Base-by-base conservation (phyloP, 2,329 filamentous ascomycete genomes). In the Ceratocystiopsis minuta region DNA sequence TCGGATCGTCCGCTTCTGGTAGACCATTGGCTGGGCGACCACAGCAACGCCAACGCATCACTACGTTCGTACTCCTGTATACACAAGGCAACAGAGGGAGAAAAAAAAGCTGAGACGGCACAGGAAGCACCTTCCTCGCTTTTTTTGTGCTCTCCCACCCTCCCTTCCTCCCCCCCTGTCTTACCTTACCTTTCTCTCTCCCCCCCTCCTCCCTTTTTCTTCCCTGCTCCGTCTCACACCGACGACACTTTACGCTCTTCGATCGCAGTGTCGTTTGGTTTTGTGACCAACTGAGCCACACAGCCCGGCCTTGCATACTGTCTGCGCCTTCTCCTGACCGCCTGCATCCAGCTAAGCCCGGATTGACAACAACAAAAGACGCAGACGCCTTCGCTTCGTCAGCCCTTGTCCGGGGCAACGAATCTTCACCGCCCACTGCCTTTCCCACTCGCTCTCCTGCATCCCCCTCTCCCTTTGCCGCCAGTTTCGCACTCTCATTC, bases 21-120 rank as follows among this genome's bases (percentile, higher is more conserved):
- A 40, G 42, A 24, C 42, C 41, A 52, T 52, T 52, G 50, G 50
- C 45, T 45, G 37, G 43, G 40, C 34, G 43, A 39, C 46, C 37
- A 41, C 44, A 48, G 46, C 47, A 52, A 37, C 46, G 50, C 48
- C 50, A 52, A 43, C 50, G 49, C 50, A 52, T 50, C 50, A 28
- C 24, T 28, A 28, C 24, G 24, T 28, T 28, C 24, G 24, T 28
- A 28, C 24, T 28, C 24, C 24, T 2, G 24, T 28, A n/a, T n/a
- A 28, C 24, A 28, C 24, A 28, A 28, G 24, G 24, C 24, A 28
- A 10, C 24, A 42, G 37, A 43, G 34, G 38, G 34, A 37, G 36
- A 38, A 41, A 42, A 40, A 20, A 12, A 16, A 39, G 24, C 24
- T 28, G 24, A 28, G 24, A 28, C 24, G 24, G 24, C 6, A 20